Evolutionary conservation across 306 rosid genomes (phyloP), one percentile per base, ranked within the genome.

Genomic region (Glycine latifolia): DNA sequence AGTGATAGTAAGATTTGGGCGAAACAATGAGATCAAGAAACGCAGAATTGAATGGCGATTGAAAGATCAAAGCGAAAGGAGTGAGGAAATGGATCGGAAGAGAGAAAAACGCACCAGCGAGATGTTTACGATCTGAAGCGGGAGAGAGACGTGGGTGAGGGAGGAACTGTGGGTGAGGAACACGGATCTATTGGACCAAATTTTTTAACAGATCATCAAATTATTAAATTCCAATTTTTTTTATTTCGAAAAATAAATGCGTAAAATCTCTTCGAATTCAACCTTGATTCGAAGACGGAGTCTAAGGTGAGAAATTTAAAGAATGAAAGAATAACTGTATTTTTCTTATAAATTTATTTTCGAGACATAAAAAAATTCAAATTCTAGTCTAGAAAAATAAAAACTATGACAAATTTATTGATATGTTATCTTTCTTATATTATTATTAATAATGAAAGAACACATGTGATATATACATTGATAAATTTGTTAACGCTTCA

Each of bases 81-180:
- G 83, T 12, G 66, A 67, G 62, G 16, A 84, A 71, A 72, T 53
- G 85, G 91, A 88, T 89, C 92, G 9, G 71, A 35, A 33, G 80
- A 63, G 85, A 61, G 70, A 53, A 79, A 26, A 71, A 54, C 81
- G 9, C 46, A 84, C 87, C 91, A 78, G 76, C 75, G 66, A 10
- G 41, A 59, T 52, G 33, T 8, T 83, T 55, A 48, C 71, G 81
- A 26, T 91, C 92, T 79, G 94, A 65, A 73, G 74, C 83, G 63
- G 81, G 37, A 65, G 85, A 75, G 90, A 81, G 74, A 85, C 75
- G 87, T 47, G 88, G 85, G 72, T 73, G 81, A 71, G 77, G 77
- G 13, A 68, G 54, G 20, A 81, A 49, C 79, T 77, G 7, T 55
- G 73, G 89, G 20, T 26, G 31, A 26, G 2, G 31, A 26, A 26